Evolutionary conservation across 2,329 filamentous ascomycete genomes (phyloP).

Genomic region (Ophiostoma fasciatum): DNA sequence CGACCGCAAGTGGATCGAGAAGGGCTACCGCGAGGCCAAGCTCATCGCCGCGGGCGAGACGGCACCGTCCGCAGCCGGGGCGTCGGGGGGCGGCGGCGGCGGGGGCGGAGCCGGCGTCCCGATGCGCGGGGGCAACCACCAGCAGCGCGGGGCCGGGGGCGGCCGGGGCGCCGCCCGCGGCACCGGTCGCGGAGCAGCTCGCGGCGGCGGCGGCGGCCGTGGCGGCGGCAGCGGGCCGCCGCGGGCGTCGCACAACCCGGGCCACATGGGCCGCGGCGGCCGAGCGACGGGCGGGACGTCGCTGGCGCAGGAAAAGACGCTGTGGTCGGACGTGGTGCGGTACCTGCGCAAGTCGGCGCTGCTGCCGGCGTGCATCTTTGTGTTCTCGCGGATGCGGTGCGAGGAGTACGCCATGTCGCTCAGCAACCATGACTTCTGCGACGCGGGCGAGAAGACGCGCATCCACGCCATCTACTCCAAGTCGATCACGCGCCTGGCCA

Average conservation of each 20-base stretch:
- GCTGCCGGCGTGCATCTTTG: constrained; percentile 89
- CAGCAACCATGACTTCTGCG: constrained; percentile 90
- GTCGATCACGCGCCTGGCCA: constrained; percentile 79
- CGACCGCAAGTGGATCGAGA: constrained; percentile 81
- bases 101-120: constrained; percentile 26
- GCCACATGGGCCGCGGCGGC: constrained; percentile 82
- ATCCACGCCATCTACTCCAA: constrained; percentile 97
- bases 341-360: constrained; percentile 76
- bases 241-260: constrained; percentile 47
- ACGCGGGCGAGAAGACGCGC: constrained; percentile 82
- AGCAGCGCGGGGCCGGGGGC: constrained; percentile 30
- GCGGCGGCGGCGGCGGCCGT: constrained; percentile 29
- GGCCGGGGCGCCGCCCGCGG: constrained; percentile 34
- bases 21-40: constrained; percentile 70
- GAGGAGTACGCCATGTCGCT: constrained; percentile 95
- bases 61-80: not conserved
- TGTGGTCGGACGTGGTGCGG: constrained; percentile 93
- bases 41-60: constrained; percentile 16
- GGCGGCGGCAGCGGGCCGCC: constrained; percentile 43
- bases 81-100: constrained; percentile 17
- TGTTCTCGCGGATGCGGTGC: constrained; percentile 95
- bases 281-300: constrained; percentile 75
- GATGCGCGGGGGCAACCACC: constrained; percentile 4
- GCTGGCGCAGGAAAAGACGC: constrained; percentile 83
- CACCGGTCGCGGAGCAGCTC: no score